Conservation (phyloP, 176 grass and related monocot genomes). For the Thinopyrum elongatum region DNA sequence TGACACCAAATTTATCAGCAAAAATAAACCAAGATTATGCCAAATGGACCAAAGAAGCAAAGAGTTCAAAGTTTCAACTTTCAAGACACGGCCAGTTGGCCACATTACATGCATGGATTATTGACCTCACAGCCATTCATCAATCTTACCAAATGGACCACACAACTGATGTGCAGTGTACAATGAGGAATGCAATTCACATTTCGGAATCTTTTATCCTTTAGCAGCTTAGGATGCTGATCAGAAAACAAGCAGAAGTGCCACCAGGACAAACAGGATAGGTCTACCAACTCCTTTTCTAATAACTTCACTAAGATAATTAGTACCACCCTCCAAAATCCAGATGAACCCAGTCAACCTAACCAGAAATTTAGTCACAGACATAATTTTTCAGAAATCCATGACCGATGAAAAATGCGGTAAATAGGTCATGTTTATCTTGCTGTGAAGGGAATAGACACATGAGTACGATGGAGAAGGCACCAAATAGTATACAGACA, state of each 20-base stretch:
- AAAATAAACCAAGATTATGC: background rate
- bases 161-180: background rate
- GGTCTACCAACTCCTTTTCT: background rate
- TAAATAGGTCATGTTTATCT: background rate
- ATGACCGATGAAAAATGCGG: background rate
- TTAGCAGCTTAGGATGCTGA: background rate
- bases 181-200: background rate
- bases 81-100: background rate
- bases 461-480: background rate
- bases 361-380: background rate
- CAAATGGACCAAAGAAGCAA: background rate
- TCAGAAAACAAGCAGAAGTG: background rate
- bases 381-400: background rate
- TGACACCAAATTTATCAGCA: background rate
- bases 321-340: background rate
- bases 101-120: background rate
- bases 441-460: background rate
- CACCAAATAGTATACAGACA: background rate
- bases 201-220: background rate
- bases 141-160: constrained; percentile 22
- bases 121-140: background rate
- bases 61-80: background rate
- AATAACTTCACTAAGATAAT: background rate
- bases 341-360: background rate
- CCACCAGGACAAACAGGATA: constrained; percentile 4